These are phyloP conservation scores for Anthracocystis panici-leucophaei DNA, from an alignment of 1,284 basidiomycete genomes.

Conservation along the genomic window DNA sequence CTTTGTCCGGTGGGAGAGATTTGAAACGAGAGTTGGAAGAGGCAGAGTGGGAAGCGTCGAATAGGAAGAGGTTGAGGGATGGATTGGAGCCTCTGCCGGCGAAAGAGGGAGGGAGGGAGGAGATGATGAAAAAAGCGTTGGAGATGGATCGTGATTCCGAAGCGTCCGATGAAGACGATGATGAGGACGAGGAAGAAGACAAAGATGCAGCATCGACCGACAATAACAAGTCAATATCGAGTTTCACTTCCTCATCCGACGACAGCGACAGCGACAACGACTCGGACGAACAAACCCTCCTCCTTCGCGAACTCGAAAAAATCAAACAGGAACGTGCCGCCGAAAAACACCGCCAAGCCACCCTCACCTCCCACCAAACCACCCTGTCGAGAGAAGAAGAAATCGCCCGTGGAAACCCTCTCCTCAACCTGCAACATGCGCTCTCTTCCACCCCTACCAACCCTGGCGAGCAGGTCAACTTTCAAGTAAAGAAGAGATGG, in stretches of 20 bases:
- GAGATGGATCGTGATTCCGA: constrained; percentile 29
- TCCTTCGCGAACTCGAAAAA: constrained; percentile 64
- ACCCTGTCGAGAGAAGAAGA: constrained; percentile 53
- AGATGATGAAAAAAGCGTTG: constrained; percentile 20
- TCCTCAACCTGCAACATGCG: constrained; percentile 62
- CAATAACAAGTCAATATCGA: background rate
- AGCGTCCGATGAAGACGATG: constrained; percentile 27
- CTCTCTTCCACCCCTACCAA: constrained; percentile 23
- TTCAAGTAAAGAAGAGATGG: constrained; percentile 62
- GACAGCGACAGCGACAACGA: constrained; percentile 27
- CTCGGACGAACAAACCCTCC: constrained; percentile 54
- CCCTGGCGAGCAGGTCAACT: constrained; percentile 3
- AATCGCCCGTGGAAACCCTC: constrained; percentile 65
- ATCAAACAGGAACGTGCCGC: constrained; percentile 63
- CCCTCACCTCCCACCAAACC: constrained; percentile 13
- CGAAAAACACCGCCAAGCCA: constrained; percentile 42
- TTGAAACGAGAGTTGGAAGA: constrained; percentile 59
- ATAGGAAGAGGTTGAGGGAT: constrained; percentile 30
- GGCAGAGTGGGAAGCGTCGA: constrained; percentile 53
- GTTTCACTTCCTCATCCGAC: constrained; percentile 16
- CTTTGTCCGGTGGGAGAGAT: constrained; percentile 30
- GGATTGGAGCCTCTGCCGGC: constrained; percentile 28
- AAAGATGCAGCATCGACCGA: constrained; percentile 12
- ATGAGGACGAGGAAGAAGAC: too few species aligned
- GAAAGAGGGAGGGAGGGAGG: constrained; percentile 16